These are phyloP conservation scores for Apiotrichum laibachii DNA, from an alignment of 1,284 basidiomycete genomes.

Conservation along the genomic window DNA sequence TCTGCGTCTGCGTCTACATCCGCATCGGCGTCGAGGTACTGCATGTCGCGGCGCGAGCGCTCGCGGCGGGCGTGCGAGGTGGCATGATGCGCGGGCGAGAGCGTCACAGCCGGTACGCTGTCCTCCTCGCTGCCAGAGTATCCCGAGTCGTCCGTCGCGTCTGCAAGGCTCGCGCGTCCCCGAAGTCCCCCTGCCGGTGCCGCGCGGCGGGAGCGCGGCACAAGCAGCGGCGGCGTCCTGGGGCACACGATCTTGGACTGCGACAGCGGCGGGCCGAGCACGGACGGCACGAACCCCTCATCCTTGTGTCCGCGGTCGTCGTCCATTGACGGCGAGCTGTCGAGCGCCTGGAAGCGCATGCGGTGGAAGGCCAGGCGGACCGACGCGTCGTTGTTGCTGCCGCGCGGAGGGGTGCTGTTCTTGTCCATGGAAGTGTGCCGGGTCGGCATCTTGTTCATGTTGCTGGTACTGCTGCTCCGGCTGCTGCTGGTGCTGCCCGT, in stretches of 20 bases:
- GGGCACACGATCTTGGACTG: not conserved
- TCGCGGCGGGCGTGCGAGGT: too few species aligned
- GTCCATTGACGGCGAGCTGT: not conserved
- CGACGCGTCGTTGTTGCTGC: not conserved
- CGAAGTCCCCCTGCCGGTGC: not conserved
- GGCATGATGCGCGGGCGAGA: not conserved
- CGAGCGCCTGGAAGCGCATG: slow-evolving; percentile 1
- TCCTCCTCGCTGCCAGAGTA: slow-evolving; percentile 1
- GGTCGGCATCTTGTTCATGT: too few species aligned
- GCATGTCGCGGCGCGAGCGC: too few species aligned
- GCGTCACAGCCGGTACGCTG: not conserved
- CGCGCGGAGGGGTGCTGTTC: not conserved
- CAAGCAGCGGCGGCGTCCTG: not conserved
- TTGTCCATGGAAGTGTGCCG: too few species aligned
- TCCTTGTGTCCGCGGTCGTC: not conserved
- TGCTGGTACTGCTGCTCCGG: too few species aligned
- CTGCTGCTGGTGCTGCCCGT: too few species aligned
- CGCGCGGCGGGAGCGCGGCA: not conserved
- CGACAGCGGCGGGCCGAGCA: slow-evolving; percentile 1
- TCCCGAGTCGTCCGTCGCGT: not conserved
- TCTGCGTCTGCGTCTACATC: too few species aligned
- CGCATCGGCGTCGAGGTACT: too few species aligned
- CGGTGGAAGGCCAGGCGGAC: not conserved
- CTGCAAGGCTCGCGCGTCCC: not conserved
- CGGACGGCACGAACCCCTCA: not conserved